Evolutionary conservation across 2,329 filamentous ascomycete genomes (phyloP).

Genomic region (Ilyonectria robusta): DNA sequence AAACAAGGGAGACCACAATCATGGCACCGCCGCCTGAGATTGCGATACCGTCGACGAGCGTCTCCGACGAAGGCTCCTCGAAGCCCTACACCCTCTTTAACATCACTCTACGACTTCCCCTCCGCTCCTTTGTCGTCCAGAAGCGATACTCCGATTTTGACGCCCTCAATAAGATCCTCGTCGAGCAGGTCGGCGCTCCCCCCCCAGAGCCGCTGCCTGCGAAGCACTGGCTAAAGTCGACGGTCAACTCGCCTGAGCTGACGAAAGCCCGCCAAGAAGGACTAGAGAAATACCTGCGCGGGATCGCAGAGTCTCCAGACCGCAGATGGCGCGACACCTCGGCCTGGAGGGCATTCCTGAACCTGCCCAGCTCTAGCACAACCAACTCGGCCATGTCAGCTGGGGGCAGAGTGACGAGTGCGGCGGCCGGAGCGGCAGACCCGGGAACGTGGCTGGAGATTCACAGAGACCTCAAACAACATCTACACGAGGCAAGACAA

Average conservation of each 20-base stretch:
- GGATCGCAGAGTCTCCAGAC: conserved; percentile 81
- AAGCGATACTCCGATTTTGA: conserved; percentile 89
- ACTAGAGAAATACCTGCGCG: conserved; percentile 79
- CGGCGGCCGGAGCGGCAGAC: conserved; percentile 63
- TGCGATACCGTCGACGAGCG: conserved; percentile 76
- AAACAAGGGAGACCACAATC: conserved; percentile 25
- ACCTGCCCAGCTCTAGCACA: conserved; percentile 71
- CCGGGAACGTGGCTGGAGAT: conserved; percentile 83
- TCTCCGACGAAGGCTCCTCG: conserved; percentile 63
- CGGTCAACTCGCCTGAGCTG: conserved; percentile 76
- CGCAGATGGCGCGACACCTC: conserved; percentile 81
- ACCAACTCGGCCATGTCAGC: conserved; percentile 65
- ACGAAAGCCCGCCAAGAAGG: conserved; percentile 78
- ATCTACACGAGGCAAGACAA: conserved; percentile 75
- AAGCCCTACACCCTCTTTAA: conserved; percentile 85
- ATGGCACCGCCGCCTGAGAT: conserved; percentile 79
- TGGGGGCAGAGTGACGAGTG: conserved; percentile 58
- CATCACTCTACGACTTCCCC: conserved; percentile 81
- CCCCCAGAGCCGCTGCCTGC: conserved; percentile 78
- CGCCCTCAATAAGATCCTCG: conserved; percentile 74
- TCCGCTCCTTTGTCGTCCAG: conserved; percentile 81
- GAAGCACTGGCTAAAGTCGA: conserved; percentile 85
- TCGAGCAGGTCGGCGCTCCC: conserved; percentile 70
- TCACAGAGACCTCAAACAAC: conserved; percentile 79
- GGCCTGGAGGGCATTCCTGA: conserved; percentile 81